Percentiles rank a stretch among this genome's conserved stretches.
Conservation (phyloP, 306 rosid species). For the Chamaecrista fasciculata region DNA sequence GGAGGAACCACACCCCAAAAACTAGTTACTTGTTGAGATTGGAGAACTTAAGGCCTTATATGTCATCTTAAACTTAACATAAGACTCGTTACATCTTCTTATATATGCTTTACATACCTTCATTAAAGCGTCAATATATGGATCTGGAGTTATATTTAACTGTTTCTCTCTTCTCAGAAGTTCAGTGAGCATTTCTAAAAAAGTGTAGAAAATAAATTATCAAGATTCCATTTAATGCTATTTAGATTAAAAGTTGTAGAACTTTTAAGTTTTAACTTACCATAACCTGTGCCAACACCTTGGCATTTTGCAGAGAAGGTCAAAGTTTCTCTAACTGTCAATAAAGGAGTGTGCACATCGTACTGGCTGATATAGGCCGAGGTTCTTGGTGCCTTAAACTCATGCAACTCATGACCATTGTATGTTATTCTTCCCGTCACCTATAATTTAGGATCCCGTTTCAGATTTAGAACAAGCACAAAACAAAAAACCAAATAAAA, state of each 20-base stretch:
- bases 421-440: slow-evolving; percentile 19
- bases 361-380: slow-evolving; percentile 27
- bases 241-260: not conserved
- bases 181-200: slow-evolving; percentile 32
- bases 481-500: not conserved
- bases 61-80: no score
- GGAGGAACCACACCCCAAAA: no score
- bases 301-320: slow-evolving; percentile 37
- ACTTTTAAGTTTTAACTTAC: slow-evolving; percentile 23
- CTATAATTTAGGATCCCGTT: not conserved
- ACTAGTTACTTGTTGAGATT: no score
- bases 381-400: slow-evolving; percentile 37
- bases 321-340: slow-evolving; percentile 39
- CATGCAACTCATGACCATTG: slow-evolving; percentile 36
- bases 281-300: slow-evolving; percentile 34
- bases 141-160: slow-evolving; percentile 33
- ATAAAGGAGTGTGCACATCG: slow-evolving; percentile 31
- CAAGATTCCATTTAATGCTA: not conserved
- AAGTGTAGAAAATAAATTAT: not conserved
- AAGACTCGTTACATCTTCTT: no score
- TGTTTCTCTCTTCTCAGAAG: slow-evolving; percentile 31
- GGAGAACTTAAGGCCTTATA: no score
- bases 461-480: no score
- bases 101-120: slow-evolving; percentile 16
- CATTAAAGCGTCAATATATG: slow-evolving; percentile 33